A percentile compares a stretch with the other conserved stretches of the same genome.
These are phyloP conservation scores for Trichoderma gracile DNA, from an alignment of 2,329 filamentous ascomycete species.

Conservation along the genomic window DNA sequence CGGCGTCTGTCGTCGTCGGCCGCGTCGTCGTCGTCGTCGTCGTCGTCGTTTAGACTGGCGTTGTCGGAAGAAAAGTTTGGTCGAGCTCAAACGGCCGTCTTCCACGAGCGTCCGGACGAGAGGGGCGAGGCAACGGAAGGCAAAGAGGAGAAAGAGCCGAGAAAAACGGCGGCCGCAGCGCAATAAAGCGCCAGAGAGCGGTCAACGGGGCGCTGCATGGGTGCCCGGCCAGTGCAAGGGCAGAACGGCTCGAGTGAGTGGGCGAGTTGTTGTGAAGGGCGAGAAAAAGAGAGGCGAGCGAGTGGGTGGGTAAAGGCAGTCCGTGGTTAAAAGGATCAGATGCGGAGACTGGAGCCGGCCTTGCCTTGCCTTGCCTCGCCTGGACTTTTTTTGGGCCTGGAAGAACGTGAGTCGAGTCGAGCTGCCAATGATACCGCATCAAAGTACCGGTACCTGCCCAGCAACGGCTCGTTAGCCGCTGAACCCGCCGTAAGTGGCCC, in stretches of 20 bases:
- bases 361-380: too few species aligned
- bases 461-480: neutral
- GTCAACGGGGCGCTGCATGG: conserved; percentile 28
- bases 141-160: conserved; percentile 22
- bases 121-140: conserved; percentile 19
- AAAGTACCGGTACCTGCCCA: too few species aligned
- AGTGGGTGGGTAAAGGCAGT: conserved; percentile 17
- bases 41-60: too few species aligned
- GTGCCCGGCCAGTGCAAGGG: conserved; percentile 26
- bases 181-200: conserved; percentile 24
- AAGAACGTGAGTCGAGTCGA: neutral
- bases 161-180: conserved; percentile 18
- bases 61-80: too few species aligned
- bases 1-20: too few species aligned
- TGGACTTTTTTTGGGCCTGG: too few species aligned
- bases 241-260: conserved; percentile 12
- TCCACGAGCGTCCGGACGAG: conserved; percentile 6
- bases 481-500: conserved; percentile 9
- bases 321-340: conserved; percentile 16
- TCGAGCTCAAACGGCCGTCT: neutral
- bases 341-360: conserved; percentile 24
- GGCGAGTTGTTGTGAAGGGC: conserved; percentile 19
- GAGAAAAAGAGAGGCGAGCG: neutral
- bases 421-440: conserved; percentile 21
- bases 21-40: too few species aligned